These are phyloP conservation scores for Talaromyces trachyspermus DNA, from an alignment of 495 filamentous ascomycete species.

Conservation along the genomic window DNA sequence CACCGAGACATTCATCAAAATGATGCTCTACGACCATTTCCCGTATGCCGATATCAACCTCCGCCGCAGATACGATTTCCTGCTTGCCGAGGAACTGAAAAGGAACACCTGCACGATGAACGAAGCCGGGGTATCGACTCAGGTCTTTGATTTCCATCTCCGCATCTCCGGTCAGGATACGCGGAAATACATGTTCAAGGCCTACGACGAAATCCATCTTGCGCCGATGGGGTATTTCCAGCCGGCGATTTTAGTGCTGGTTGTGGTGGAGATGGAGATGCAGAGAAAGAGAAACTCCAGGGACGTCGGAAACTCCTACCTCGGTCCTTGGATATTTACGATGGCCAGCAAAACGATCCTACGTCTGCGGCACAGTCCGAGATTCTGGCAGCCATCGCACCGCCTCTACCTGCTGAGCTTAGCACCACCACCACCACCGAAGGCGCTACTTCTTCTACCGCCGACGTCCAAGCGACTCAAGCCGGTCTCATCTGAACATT, in stretches of 20 bases:
- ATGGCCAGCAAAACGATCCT: conserved; percentile 83
- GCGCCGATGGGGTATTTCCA: conserved; percentile 88
- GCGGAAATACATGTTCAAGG: conserved; percentile 85
- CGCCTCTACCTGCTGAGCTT: conserved; percentile 37
- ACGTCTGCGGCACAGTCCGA: conserved; percentile 75
- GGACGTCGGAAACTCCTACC: conserved; percentile 71
- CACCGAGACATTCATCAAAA: conserved; percentile 88
- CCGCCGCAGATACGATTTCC: conserved; percentile 79
- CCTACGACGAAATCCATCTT: conserved; percentile 86
- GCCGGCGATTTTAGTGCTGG: conserved; percentile 80
- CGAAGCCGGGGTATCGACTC: conserved; percentile 73
- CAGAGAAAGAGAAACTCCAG: conserved; percentile 67
- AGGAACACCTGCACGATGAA: conserved; percentile 80
- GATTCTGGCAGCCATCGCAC: conserved; percentile 62
- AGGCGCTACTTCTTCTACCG: too few relatives aligned
- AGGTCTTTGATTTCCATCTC: conserved; percentile 79
- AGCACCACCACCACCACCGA: too few relatives aligned
- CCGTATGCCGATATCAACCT: conserved; percentile 92
- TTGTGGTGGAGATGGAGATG: conserved; percentile 61
- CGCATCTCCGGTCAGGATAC: conserved; percentile 83
- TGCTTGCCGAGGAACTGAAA: conserved; percentile 92
- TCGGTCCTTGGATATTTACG: conserved; percentile 87
- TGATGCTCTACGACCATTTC: conserved; percentile 94
- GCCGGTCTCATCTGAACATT: conserved; percentile 32
- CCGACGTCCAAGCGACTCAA: conserved; percentile 33